phyloP scores from a whole-genome alignment of 2,329 filamentous ascomycete species.

The Escovopsis sp. region DNA sequence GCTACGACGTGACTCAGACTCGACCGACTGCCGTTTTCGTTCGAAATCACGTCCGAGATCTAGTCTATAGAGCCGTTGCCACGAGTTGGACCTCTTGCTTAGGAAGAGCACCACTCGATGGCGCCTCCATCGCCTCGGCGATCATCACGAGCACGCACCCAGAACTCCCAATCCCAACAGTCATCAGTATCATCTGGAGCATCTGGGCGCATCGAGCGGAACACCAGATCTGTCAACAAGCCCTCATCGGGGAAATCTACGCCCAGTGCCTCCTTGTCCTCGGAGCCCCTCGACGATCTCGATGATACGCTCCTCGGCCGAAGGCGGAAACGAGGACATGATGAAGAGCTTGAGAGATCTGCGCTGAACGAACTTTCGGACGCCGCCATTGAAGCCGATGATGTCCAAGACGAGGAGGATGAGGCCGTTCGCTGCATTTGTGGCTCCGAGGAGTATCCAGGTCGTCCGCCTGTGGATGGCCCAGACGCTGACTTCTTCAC shows the following conservation, averaged over 20 bases:
- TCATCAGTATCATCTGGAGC: slow-evolving; percentile 69
- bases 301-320: slow-evolving; percentile 60
- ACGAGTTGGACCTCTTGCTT: background rate
- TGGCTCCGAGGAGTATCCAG: slow-evolving; percentile 87
- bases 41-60: too few species aligned
- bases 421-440: slow-evolving; percentile 94
- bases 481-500: slow-evolving; percentile 41
- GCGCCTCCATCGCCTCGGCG: slow-evolving; percentile 60
- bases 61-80: too few species aligned
- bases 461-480: slow-evolving; percentile 51
- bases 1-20: too few species aligned
- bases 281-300: slow-evolving; percentile 49
- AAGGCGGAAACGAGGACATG: slow-evolving; percentile 61
- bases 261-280: slow-evolving; percentile 57
- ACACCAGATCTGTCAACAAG: slow-evolving; percentile 57
- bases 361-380: slow-evolving; percentile 27
- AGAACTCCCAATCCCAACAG: slow-evolving; percentile 60
- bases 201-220: slow-evolving; percentile 61
- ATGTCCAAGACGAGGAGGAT: slow-evolving; percentile 65
- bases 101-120: slow-evolving; percentile 26
- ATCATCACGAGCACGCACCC: slow-evolving; percentile 77
- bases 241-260: slow-evolving; percentile 62
- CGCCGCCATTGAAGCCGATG: slow-evolving; percentile 48
- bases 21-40: too few species aligned
- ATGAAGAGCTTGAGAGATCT: slow-evolving; percentile 39